Conservation (phyloP, 495 filamentous ascomycete genomes). For the Podospora tetraspora region DNA sequence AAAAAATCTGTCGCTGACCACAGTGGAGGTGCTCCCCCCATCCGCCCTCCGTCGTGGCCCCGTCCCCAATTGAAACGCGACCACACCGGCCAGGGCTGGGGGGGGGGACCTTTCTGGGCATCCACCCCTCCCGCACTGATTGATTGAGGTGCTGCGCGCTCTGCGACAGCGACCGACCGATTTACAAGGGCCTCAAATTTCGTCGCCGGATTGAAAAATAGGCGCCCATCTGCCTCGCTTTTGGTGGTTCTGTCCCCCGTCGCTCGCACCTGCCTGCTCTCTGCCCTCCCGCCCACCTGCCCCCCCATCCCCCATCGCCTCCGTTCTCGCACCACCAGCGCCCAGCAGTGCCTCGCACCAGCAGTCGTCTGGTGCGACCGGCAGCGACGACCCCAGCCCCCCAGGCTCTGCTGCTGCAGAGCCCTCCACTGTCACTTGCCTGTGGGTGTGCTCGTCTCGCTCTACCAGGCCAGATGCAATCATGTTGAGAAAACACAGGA, state of each 20-base stretch:
- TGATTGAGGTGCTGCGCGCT: neutral
- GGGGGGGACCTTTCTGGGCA: neutral
- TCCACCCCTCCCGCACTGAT: conserved; percentile 2
- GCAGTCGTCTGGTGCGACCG: conserved; percentile 16
- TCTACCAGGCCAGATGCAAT: conserved; percentile 10
- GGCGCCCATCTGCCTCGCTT: conserved; percentile 9
- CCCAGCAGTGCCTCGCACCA: conserved; percentile 22
- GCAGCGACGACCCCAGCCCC: neutral
- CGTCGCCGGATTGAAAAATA: conserved; percentile 15
- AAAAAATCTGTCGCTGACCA: conserved; percentile 27
- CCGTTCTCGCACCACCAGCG: conserved; percentile 15
- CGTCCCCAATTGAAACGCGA: conserved; percentile 17
- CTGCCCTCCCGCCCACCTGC: neutral
- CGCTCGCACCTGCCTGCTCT: conserved; percentile 2
- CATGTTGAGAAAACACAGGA: neutral
- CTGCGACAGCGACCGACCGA: neutral
- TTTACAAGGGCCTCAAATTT: conserved; percentile 8
- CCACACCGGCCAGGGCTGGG: conserved; percentile 14
- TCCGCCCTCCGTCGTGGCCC: neutral
- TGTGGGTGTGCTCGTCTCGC: conserved; percentile 9
- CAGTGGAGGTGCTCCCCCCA: conserved; percentile 12
- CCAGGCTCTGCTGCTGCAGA: conserved; percentile 5
- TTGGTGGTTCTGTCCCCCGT: neutral
- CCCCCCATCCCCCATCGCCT: neutral
- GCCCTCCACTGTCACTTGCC: conserved; percentile 12